phyloP scores from a whole-genome alignment of 78 protist species.

The Emiliania huxleyi region DNA sequence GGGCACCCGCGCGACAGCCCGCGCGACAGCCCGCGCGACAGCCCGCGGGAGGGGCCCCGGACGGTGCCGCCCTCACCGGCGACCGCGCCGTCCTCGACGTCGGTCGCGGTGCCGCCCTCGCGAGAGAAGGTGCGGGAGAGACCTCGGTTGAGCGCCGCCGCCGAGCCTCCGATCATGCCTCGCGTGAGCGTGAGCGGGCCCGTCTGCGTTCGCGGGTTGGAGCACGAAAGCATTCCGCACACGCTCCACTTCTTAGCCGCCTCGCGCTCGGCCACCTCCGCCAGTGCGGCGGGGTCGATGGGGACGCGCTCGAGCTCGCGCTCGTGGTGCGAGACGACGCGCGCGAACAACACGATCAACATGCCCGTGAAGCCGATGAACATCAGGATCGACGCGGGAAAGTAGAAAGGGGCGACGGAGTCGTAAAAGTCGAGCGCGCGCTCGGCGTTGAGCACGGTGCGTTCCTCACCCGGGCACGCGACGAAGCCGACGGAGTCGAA shows the following conservation, averaged over 20 bases:
- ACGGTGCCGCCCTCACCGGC: too few relatives aligned
- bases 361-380: neutral
- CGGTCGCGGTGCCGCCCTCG: too few relatives aligned
- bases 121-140: too few relatives aligned
- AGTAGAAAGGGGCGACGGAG: neutral
- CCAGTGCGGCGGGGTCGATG: neutral
- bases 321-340: neutral
- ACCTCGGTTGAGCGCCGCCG: too few relatives aligned
- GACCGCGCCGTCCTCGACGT: too few relatives aligned
- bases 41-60: too few relatives aligned
- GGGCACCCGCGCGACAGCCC: too few relatives aligned
- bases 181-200: neutral
- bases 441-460: neutral
- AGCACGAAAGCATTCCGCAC: neutral
- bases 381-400: neutral
- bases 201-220: neutral
- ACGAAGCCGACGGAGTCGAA: neutral
- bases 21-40: too few relatives aligned
- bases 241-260: neutral
- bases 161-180: neutral
- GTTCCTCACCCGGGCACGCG: neutral
- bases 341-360: neutral
- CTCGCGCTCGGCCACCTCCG: neutral
- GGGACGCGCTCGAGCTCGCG: neutral
- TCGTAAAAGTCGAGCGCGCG: neutral